Evolutionary conservation across 2,329 filamentous ascomycete species (phyloP), one percentile per base, ranked within the genome.

Genomic region (Lecanicillium sp.): DNA sequence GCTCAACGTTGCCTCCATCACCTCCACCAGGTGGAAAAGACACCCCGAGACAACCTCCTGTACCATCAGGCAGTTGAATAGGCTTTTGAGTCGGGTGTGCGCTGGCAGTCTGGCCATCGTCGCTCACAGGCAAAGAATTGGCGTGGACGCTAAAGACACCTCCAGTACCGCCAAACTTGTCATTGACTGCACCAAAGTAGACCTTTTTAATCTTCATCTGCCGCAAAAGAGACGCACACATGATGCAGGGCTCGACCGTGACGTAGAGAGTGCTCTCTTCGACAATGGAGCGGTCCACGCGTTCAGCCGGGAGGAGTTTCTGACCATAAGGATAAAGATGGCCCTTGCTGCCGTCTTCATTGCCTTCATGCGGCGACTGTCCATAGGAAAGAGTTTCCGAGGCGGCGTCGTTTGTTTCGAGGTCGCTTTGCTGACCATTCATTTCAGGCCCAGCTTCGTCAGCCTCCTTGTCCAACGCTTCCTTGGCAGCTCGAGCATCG

Each of bases 241-340:
- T 98, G 65, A 98, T 87, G 60, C 92, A 98, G 4, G 92, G 92
- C 63, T 98, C 94, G 38, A 98, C 90, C 0, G 92, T 98, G 35
- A 98, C 92, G 60, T 98, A 98, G 37, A 98, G 76, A 9, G 80
- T 83, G 49, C 73, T 73, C 47, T 89, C 76, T 29, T 68, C 69
- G 49, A 96, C 70, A 45, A 90, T 75, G 11, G 71, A 73, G 25
- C 77, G 73, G 38, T 82, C 73, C 48, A 92, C 73, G 37, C 70
- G 71, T 16, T 72, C 62, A 3, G 61, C 60, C 0, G 70, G 67
- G 43, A 75, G 66, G 1, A 74, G 62, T 53, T 77, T 78, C 49
- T 78, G 73, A 4, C 75, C 75, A 40, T 79, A 79, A 1, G 75
- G 75, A 44, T 67, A 78, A n/a, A 78, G 61, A 39, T 78, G 72